Evolutionary conservation across 306 rosid species (phyloP).

Genomic region (Castanea mollissima): DNA sequence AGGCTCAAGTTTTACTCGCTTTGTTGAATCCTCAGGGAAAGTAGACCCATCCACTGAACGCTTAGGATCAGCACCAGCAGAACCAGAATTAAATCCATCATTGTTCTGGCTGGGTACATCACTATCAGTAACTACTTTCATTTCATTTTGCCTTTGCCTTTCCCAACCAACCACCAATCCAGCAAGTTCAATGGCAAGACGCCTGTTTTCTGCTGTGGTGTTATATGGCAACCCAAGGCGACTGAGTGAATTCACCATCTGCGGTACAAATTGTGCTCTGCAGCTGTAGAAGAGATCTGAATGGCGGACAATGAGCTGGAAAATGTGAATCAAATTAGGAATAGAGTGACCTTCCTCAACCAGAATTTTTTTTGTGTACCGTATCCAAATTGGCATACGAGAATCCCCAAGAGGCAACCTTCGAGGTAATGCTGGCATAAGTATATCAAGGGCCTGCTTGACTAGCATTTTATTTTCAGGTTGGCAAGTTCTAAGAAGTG

Average conservation of each 20-base stretch:
- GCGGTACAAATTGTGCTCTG: slow-evolving; percentile 99
- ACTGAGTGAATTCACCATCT: slow-evolving; percentile 98
- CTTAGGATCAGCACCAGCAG: slow-evolving; percentile 62
- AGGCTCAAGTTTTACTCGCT: slow-evolving; percentile 95
- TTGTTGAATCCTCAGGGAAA: slow-evolving; percentile 84
- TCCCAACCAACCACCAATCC: slow-evolving; percentile 99
- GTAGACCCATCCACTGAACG: slow-evolving; percentile 80
- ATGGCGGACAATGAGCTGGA: slow-evolving; percentile 98
- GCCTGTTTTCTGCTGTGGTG: slow-evolving; percentile 91
- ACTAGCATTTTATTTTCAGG: slow-evolving; percentile 99
- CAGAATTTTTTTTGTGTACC: slow-evolving; percentile 90
- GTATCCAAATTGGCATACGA: slow-evolving; percentile 97
- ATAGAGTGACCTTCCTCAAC: slow-evolving; percentile 99
- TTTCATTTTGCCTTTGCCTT: slow-evolving; percentile 91
- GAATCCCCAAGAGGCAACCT: slow-evolving; percentile 95
- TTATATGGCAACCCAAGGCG: slow-evolving; percentile 96
- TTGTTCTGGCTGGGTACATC: slow-evolving; percentile 61
- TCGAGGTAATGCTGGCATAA: slow-evolving; percentile 98
- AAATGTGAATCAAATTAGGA: slow-evolving; percentile 97
- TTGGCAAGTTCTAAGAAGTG: slow-evolving; percentile 98
- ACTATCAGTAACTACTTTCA: slow-evolving; percentile 68
- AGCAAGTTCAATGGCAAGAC: slow-evolving; percentile 98
- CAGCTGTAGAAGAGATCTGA: slow-evolving; percentile 97
- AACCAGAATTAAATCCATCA: slow-evolving; percentile 70
- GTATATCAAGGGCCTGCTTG: slow-evolving; percentile 98